Percentiles rank a stretch among this genome's conserved stretches.
Evolutionary conservation across 2,329 filamentous ascomycete genomes (phyloP).

Genomic region (Thielaviopsis ethacetica): DNA sequence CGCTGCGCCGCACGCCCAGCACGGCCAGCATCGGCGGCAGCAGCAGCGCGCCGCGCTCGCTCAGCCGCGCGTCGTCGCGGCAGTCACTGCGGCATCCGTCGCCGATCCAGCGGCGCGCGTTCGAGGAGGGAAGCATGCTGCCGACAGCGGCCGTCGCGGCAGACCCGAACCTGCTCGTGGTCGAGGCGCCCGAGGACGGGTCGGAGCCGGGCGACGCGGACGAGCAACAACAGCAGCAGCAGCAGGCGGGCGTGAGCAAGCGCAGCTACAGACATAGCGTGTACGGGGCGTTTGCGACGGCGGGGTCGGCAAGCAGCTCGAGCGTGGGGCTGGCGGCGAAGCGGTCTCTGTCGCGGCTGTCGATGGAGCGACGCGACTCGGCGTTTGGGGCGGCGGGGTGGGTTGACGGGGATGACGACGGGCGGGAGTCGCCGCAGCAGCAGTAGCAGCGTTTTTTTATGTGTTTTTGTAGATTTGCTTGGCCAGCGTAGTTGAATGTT

Average conservation of each 20-base stretch:
- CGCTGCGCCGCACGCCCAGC: conserved; percentile 6
- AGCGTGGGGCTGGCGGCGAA: conserved; percentile 1
- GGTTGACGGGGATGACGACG: background rate
- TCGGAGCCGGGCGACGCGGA: conserved; percentile 33
- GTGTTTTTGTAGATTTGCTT: background rate
- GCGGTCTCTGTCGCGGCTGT: conserved; percentile 6
- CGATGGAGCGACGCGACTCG: conserved; percentile 4
- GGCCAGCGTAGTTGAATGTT: too few relatives aligned
- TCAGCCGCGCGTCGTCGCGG: conserved; percentile 8
- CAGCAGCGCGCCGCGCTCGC: background rate
- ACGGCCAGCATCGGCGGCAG: conserved; percentile 1
- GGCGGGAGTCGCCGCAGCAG: background rate
- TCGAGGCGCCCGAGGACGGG: conserved; percentile 42
- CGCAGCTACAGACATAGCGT: conserved; percentile 1
- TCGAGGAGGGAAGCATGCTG: conserved; percentile 8
- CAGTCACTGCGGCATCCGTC: conserved; percentile 7
- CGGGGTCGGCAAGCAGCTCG: conserved; percentile 1
- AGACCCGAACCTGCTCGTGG: conserved; percentile 37
- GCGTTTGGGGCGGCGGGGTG: background rate
- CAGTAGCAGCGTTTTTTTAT: background rate
- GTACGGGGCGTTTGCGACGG: background rate
- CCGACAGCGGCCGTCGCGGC: background rate
- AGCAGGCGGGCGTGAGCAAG: conserved; percentile 11
- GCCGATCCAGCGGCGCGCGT: conserved; percentile 6
- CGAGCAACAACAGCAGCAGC: too few relatives aligned